A percentile compares a stretch with the other conserved stretches of the same genome.
Conservation (phyloP, 2,329 filamentous ascomycete genomes). For the Pezicula rhizophila region DNA sequence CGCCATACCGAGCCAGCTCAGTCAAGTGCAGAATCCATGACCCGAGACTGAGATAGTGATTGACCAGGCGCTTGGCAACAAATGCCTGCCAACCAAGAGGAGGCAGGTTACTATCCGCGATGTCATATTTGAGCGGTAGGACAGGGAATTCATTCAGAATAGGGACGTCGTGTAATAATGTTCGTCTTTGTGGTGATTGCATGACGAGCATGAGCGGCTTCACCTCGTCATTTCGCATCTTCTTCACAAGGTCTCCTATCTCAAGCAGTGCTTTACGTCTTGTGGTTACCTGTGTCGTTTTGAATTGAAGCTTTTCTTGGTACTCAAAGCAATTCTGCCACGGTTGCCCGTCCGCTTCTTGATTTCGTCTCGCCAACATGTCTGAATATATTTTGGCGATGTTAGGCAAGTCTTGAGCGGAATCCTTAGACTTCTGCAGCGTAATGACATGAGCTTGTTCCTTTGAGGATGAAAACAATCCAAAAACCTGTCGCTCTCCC, state of each 20-base stretch:
- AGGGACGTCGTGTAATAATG: slow-evolving; percentile 79
- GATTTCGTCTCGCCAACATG: slow-evolving; percentile 57
- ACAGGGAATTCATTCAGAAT: slow-evolving; percentile 79
- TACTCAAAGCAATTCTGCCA: slow-evolving; percentile 83
- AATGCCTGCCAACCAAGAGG: slow-evolving; percentile 92
- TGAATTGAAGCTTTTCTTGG: slow-evolving; percentile 80
- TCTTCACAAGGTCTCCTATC: slow-evolving; percentile 81
- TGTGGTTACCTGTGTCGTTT: slow-evolving; percentile 80
- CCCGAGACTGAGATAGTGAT: slow-evolving; percentile 87
- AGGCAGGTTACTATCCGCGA: slow-evolving; percentile 78
- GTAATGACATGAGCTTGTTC: slow-evolving; percentile 81
- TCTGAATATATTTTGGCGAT: slow-evolving; percentile 84
- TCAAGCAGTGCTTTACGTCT: slow-evolving; percentile 84
- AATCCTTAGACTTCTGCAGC: slow-evolving; percentile 75
- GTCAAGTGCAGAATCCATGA: slow-evolving; percentile 87
- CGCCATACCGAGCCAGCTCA: slow-evolving; percentile 82
- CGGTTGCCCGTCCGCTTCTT: slow-evolving; percentile 61
- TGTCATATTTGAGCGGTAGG: slow-evolving; percentile 73
- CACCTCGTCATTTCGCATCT: slow-evolving; percentile 78
- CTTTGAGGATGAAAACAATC: slow-evolving; percentile 78
- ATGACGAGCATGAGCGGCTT: slow-evolving; percentile 79
- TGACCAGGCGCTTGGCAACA: slow-evolving; percentile 77
- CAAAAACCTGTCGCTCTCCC: slow-evolving; percentile 89
- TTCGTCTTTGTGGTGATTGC: slow-evolving; percentile 78
- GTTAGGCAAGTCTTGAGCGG: slow-evolving; percentile 78